Conservation (phyloP, 2,329 filamentous ascomycete genomes). For the Byssothecium circinans region DNA sequence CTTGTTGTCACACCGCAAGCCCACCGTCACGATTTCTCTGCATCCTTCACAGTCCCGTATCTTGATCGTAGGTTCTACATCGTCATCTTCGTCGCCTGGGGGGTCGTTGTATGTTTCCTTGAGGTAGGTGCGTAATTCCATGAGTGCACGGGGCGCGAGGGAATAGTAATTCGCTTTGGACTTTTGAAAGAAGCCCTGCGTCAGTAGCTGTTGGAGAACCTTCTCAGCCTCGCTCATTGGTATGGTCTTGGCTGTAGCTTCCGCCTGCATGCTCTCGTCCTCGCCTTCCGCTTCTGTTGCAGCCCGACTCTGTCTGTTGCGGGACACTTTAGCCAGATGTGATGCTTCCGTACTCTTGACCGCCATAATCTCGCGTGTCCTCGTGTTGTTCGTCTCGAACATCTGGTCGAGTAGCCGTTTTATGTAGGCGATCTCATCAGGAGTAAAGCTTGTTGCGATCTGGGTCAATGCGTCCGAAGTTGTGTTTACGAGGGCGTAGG, state of each 20-base stretch:
- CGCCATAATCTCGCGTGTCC: slow-evolving; percentile 79
- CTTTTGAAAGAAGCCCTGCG: slow-evolving; percentile 82
- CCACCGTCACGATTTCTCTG: slow-evolving; percentile 81
- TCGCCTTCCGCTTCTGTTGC: slow-evolving; percentile 25
- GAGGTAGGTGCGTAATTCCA: slow-evolving; percentile 85
- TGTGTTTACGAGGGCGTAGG: slow-evolving; percentile 86
- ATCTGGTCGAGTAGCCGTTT: slow-evolving; percentile 87
- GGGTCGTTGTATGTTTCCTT: slow-evolving; percentile 86
- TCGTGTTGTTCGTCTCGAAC: slow-evolving; percentile 86
- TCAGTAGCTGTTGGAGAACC: slow-evolving; percentile 68
- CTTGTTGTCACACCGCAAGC: slow-evolving; percentile 31
- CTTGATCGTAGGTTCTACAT: slow-evolving; percentile 54
- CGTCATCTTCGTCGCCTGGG: slow-evolving; percentile 58
- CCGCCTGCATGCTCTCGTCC: slow-evolving; percentile 26
- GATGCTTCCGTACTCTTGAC: slow-evolving; percentile 78
- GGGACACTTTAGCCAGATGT: slow-evolving; percentile 59
- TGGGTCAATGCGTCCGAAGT: slow-evolving; percentile 84
- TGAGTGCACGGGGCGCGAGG: slow-evolving; percentile 73
- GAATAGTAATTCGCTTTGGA: slow-evolving; percentile 72
- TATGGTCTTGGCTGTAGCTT: slow-evolving; percentile 55
- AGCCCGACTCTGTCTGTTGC: slow-evolving; percentile 4
- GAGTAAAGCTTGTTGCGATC: slow-evolving; percentile 75
- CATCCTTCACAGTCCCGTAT: slow-evolving; percentile 90
- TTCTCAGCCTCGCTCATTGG: slow-evolving; percentile 77
- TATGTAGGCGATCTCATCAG: slow-evolving; percentile 87